Conservation (phyloP, 1,139 yeast genomes). For the Torulaspora globosa region DNA sequence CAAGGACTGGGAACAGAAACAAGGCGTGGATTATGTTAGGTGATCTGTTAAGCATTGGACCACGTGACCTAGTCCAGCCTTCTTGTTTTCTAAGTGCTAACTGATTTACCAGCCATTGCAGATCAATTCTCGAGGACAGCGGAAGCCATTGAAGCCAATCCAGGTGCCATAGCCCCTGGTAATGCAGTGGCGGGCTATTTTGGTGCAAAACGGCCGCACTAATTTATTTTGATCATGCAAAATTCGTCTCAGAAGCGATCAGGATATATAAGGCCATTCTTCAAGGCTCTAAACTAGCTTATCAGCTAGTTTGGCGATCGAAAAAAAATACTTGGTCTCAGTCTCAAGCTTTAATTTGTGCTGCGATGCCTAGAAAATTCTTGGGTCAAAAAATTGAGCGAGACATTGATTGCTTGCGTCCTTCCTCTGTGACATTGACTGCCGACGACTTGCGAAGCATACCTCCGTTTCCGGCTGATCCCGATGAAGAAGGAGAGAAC, state of each 20-base stretch:
- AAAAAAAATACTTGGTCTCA: no score
- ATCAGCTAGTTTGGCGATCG: no score
- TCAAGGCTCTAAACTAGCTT: neutral
- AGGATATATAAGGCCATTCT: neutral
- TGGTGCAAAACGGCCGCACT: neutral
- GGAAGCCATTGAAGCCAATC: neutral
- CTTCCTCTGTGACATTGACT: constrained; percentile 33
- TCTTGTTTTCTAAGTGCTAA: constrained; percentile 1
- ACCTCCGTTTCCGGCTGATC: constrained; percentile 22
- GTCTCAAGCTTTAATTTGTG: neutral
- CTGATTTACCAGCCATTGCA: constrained; percentile 8
- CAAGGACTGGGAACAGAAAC: constrained; percentile 55
- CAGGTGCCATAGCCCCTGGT: neutral
- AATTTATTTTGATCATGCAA: neutral
- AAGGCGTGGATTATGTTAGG: constrained; percentile 30
- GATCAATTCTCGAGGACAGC: neutral
- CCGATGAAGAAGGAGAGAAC: constrained; percentile 5
- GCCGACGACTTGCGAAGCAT: constrained; percentile 28
- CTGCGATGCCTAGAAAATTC: constrained; percentile 36
- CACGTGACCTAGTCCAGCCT: constrained; percentile 8
- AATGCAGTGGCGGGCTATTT: constrained; percentile 1
- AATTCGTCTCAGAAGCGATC: neutral
- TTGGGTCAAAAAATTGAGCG: constrained; percentile 31
- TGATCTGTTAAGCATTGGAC: constrained; percentile 3
- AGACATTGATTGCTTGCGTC: constrained; percentile 29